Percentiles rank a stretch among this genome's conserved stretches.
Conservation (phyloP, 75 land plant species). For the Picea sitchensis region DNA sequence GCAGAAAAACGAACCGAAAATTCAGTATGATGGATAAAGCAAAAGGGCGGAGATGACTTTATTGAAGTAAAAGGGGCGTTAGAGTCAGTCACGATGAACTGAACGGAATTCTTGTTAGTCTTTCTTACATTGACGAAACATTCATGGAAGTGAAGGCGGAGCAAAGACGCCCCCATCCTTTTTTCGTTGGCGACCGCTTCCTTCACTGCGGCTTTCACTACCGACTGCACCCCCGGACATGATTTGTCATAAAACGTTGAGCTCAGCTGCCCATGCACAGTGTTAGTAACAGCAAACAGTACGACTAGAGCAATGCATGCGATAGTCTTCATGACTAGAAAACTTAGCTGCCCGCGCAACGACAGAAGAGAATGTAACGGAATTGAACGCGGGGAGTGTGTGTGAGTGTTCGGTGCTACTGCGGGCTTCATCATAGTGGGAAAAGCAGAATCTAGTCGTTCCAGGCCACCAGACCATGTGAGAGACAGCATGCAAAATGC, state of each 20-base stretch:
- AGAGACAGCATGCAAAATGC: too few species aligned
- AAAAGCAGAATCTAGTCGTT: too few species aligned
- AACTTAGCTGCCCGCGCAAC: too few species aligned
- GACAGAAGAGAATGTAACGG: too few species aligned
- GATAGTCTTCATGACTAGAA: too few species aligned
- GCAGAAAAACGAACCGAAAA: not conserved
- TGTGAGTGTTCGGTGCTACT: too few species aligned
- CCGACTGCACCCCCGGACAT: constrained; percentile 19
- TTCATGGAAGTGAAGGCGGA: constrained; percentile 31
- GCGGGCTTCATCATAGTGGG: too few species aligned
- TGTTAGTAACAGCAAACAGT: too few species aligned
- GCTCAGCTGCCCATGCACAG: constrained; percentile 15
- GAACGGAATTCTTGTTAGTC: not conserved
- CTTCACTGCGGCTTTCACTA: constrained; percentile 21
- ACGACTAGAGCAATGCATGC: too few species aligned
- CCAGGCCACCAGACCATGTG: too few species aligned
- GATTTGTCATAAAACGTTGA: constrained; percentile 15
- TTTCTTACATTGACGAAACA: constrained; percentile 32
- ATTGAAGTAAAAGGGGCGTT: too few species aligned
- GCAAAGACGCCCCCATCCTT: constrained; percentile 41
- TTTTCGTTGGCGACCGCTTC: constrained; percentile 26
- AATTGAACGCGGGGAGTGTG: too few species aligned
- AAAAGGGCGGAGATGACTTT: not conserved
- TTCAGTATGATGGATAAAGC: not conserved
- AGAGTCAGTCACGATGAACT: not conserved